Evolutionary conservation across 2,329 filamentous ascomycete genomes (phyloP), one percentile per base, ranked within the genome.

Genomic region (Apiospora sp.): DNA sequence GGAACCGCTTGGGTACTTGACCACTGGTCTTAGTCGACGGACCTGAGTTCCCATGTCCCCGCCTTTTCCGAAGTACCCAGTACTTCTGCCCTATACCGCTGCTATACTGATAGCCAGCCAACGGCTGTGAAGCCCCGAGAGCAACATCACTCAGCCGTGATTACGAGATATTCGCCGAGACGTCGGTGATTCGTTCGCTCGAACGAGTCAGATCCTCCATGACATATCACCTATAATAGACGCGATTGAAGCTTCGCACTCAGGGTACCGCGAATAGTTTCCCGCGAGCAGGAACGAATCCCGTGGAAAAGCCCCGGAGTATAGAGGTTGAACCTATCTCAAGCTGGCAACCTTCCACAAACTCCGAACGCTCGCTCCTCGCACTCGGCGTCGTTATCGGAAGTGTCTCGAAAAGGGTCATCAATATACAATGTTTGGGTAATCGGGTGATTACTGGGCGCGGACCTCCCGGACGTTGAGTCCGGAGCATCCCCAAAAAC

Each of bases 1-100:
- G 67, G 67, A 69, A 69, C 67, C 43, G 67, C 27, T 37, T 69
- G 44, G 67, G 67, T 69, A 69, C 67, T 49, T 69, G 67, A 27
- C 19, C 58, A 13, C 8, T 41, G 58, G 58, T 41, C 58, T 64
- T 64, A 30, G 58, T 64, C 34, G 58, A 64, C 58, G 58, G 58
- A 64, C 58, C 58, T 64, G 58, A 64, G 34, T 64, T 14, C n/a
- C 44, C 44, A 34, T 3, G 44, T 49, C 67, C 46, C 67, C 67
- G 67, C 67, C 67, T 49, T 49, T 69, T 49, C 48, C 44, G 44
- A 48, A 49, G 67, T 69, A 69, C 27, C 44, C 27, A 44, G 27
- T 69, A 69, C 67, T 49, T 69, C 34, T n/a, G 67, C 10, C 19
- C 58, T 41, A 41, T 41, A n/a, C 19, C 37, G 51, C 27, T 58